Evolutionary conservation across 2,329 filamentous ascomycete genomes (phyloP).

Genomic region (Botrytis cinerea): DNA sequence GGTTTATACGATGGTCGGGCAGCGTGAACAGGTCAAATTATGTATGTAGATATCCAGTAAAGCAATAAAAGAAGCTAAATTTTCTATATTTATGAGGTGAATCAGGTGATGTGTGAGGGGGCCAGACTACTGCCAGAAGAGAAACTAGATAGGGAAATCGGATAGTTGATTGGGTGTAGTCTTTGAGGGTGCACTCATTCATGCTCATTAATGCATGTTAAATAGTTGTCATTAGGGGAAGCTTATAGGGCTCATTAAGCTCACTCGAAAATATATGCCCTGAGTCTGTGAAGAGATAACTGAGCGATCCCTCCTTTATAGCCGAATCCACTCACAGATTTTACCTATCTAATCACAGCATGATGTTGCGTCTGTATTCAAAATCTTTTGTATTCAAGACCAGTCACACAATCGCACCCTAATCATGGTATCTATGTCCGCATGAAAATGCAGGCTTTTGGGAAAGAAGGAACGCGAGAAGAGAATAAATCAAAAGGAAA

Average conservation of each 20-base stretch:
- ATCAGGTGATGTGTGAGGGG: background rate
- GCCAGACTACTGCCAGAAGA: background rate
- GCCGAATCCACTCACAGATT: background rate
- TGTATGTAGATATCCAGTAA: background rate
- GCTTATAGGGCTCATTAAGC: background rate
- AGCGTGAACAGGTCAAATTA: background rate
- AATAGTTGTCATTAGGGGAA: too few species aligned
- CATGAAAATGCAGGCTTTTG: background rate
- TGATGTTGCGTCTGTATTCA: background rate
- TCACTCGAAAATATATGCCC: background rate
- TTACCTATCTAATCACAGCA: background rate
- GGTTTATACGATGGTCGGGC: background rate
- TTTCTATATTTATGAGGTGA: background rate
- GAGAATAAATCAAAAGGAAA: background rate
- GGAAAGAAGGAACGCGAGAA: background rate
- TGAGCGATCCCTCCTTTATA: background rate
- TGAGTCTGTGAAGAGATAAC: background rate
- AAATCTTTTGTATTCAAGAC: background rate
- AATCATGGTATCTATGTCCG: constrained; percentile 10
- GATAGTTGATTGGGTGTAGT: too few species aligned
- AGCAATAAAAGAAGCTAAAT: background rate
- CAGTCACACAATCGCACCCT: background rate
- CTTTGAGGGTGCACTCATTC: background rate
- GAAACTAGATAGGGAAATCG: background rate
- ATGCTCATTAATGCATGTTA: too few species aligned